Evolutionary conservation across 2,329 filamentous ascomycete genomes (phyloP).

Genomic region (Ophiostoma triangulosporum): DNA sequence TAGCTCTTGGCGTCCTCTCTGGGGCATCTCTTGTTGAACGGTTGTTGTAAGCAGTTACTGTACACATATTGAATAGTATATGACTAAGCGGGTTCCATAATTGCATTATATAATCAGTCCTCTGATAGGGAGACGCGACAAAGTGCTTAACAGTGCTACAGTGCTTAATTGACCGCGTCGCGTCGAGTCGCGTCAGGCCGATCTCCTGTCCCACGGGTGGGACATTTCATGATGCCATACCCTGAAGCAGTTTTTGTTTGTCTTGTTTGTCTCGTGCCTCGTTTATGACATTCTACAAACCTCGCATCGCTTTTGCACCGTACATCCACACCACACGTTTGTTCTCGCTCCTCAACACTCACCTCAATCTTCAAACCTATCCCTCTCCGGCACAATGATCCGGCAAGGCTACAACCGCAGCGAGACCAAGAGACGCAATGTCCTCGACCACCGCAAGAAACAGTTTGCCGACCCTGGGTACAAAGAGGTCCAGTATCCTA

Average conservation of each 20-base stretch:
- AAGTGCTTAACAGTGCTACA: neutral
- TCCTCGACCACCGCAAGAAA: slow-evolving; percentile 67
- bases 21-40: too few relatives aligned
- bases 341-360: too few relatives aligned
- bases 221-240: neutral
- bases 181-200: slow-evolving; percentile 12
- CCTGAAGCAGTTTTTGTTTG: neutral
- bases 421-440: slow-evolving; percentile 60
- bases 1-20: neutral
- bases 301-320: too few relatives aligned
- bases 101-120: neutral
- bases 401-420: slow-evolving; percentile 39
- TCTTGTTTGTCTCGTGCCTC: neutral
- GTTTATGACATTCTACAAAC: neutral
- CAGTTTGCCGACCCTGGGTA: slow-evolving; percentile 71
- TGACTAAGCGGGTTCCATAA: neutral
- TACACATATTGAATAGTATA: too few relatives aligned
- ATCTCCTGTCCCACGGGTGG: neutral
- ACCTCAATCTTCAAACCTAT: too few relatives aligned
- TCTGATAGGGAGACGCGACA: slow-evolving; percentile 2
- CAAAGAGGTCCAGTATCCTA: slow-evolving; percentile 65
- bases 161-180: slow-evolving; percentile 9
- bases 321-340: neutral
- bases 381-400: slow-evolving; percentile 29
- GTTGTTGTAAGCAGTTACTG: too few relatives aligned